These are phyloP conservation scores for Colletotrichum orchidophilum DNA, from an alignment of 2,329 filamentous ascomycete species.

Conservation along the genomic window DNA sequence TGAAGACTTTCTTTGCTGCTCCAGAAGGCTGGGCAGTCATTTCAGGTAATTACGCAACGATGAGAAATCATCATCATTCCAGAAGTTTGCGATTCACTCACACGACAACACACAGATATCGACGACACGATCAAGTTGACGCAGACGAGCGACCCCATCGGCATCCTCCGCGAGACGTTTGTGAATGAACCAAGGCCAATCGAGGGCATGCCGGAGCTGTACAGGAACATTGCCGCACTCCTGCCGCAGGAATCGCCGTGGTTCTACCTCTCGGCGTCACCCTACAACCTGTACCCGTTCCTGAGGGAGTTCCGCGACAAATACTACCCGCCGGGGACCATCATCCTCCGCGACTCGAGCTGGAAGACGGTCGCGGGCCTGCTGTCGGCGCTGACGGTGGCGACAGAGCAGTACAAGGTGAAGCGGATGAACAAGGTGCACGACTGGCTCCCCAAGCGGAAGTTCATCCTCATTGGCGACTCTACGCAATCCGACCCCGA, in stretches of 20 bases:
- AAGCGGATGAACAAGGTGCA: conserved; percentile 82
- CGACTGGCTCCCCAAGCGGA: conserved; percentile 79
- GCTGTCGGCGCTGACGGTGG: conserved; percentile 79
- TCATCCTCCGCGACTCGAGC: conserved; percentile 85
- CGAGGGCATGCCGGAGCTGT: conserved; percentile 85
- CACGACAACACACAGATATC: conserved; percentile 67
- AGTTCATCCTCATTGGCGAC: conserved; percentile 88
- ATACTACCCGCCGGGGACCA: conserved; percentile 79
- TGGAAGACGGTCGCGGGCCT: conserved; percentile 88
- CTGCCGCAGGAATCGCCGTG: conserved; percentile 73
- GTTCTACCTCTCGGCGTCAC: conserved; percentile 94
- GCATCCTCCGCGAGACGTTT: conserved; percentile 87
- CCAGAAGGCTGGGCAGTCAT: conserved; percentile 86
- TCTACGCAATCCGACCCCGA: conserved; percentile 93
- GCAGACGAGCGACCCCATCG: conserved; percentile 79
- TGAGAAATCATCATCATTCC: background rate
- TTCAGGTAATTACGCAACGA: conserved; percentile 66
- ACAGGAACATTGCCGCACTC: conserved; percentile 68
- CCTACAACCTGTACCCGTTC: conserved; percentile 94
- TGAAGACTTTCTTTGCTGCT: conserved; percentile 79
- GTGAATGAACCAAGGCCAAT: conserved; percentile 77
- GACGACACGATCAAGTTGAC: conserved; percentile 97
- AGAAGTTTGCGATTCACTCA: conserved; percentile 32
- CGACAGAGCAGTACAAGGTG: conserved; percentile 88
- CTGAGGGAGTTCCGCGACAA: conserved; percentile 76